Evolutionary conservation across 1,284 basidiomycete species (phyloP).

Genomic region (Melampsora larici-populina): DNA sequence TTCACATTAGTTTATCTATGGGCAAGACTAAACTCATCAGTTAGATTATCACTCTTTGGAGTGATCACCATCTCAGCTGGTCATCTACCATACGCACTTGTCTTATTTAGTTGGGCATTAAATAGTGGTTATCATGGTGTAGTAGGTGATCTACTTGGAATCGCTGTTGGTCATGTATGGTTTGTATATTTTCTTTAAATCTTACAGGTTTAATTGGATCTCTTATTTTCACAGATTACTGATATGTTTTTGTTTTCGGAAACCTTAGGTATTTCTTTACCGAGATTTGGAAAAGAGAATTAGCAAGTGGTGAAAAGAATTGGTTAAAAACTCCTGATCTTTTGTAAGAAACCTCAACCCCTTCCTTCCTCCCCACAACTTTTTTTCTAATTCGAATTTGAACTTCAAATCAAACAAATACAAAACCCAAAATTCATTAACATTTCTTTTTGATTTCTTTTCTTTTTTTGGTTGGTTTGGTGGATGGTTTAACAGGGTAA

Average conservation of each 20-base stretch:
- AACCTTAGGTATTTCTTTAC: conserved; percentile 70
- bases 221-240: neutral
- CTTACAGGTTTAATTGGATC: conserved; percentile 4
- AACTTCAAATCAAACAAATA: too few relatives aligned
- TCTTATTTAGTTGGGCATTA: conserved; percentile 81
- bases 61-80: conserved; percentile 90
- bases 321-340: conserved; percentile 72
- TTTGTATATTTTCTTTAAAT: conserved; percentile 16
- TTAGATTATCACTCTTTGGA: conserved; percentile 92
- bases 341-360: conserved; percentile 63
- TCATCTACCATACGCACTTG: conserved; percentile 85
- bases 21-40: conserved; percentile 86
- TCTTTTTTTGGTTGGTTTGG: neutral
- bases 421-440: too few relatives aligned
- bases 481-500: conserved; percentile 12
- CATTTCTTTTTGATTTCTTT: neutral
- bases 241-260: conserved; percentile 39
- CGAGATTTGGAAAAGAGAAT: conserved; percentile 91
- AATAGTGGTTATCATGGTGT: conserved; percentile 60
- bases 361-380: neutral
- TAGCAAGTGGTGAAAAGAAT: conserved; percentile 70
- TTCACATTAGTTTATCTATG: conserved; percentile 88
- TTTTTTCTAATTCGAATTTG: too few relatives aligned
- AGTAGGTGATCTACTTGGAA: conserved; percentile 60
- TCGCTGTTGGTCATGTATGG: conserved; percentile 81